phyloP scores from a whole-genome alignment of 768 basidiomycete species.

The Tricholoma hemisulphureum region DNA sequence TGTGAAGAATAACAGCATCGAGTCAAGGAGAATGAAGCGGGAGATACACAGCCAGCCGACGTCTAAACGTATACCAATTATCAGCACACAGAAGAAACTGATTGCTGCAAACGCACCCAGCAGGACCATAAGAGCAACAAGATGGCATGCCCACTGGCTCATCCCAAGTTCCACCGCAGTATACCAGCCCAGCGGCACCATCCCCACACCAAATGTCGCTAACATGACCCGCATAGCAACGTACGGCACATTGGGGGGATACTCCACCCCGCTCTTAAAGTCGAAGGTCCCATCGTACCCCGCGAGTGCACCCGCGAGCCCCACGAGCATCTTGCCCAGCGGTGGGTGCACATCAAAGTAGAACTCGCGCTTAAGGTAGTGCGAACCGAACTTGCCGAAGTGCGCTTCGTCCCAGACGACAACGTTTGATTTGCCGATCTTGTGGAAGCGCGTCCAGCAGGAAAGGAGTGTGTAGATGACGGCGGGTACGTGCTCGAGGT shows the following conservation, averaged over 20 bases:
- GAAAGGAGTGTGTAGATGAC: constrained; percentile 88
- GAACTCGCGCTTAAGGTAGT: constrained; percentile 98
- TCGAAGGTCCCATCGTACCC: constrained; percentile 93
- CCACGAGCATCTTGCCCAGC: constrained; percentile 98
- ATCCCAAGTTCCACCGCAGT: constrained; percentile 93
- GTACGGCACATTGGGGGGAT: constrained; percentile 84
- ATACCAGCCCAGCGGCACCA: constrained; percentile 97
- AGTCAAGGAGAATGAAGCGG: constrained; percentile 95
- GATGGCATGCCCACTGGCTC: constrained; percentile 84
- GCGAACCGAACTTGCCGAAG: constrained; percentile 98
- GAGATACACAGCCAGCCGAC: constrained; percentile 97
- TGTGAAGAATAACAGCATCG: constrained; percentile 99
- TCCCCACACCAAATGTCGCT: constrained; percentile 89
- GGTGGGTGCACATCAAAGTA: constrained; percentile 99
- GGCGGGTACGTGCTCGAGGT: constrained; percentile 74
- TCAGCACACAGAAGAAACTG: background rate
- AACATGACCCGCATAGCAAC: constrained; percentile 95
- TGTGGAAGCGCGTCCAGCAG: constrained; percentile 93
- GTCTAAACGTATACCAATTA: constrained; percentile 54
- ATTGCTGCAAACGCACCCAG: constrained; percentile 58
- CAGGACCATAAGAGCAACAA: constrained; percentile 92
- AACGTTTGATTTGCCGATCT: constrained; percentile 79
- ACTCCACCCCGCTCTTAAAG: constrained; percentile 87
- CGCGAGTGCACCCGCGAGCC: constrained; percentile 83
- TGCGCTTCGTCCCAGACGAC: constrained; percentile 99